Evolutionary conservation across 2,329 filamentous ascomycete genomes (phyloP).

Genomic region (Diplodia sapinea): DNA sequence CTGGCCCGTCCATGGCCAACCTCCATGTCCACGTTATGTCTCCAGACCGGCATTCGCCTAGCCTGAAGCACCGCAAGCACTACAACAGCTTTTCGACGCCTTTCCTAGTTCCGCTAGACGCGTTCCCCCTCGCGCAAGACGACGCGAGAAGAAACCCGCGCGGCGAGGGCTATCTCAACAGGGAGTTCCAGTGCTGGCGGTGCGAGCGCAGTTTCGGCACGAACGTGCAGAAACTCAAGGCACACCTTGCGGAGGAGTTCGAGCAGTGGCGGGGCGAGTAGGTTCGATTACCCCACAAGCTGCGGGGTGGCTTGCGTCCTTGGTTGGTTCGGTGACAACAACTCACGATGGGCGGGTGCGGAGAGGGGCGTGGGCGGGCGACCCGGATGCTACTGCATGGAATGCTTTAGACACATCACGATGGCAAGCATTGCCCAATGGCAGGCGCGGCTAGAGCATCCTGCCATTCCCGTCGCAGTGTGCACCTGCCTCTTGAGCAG

Average conservation of each 20-base stretch:
- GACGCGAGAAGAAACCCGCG: constrained; percentile 67
- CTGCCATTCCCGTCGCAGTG: constrained; percentile 10
- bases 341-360: constrained; percentile 9
- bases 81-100: constrained; percentile 89
- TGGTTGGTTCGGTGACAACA: constrained; percentile 12
- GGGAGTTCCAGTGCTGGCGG: constrained; percentile 81
- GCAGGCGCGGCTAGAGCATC: constrained; percentile 21
- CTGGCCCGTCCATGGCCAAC: constrained; percentile 88
- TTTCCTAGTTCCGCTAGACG: constrained; percentile 79
- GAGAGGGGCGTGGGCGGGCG: not conserved
- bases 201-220: constrained; percentile 77
- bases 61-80: constrained; percentile 80
- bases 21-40: constrained; percentile 89
- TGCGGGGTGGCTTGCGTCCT: constrained; percentile 23
- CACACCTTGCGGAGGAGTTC: constrained; percentile 77
- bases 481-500: constrained; percentile 19
- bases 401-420: constrained; percentile 16
- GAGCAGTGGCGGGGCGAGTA: constrained; percentile 73
- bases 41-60: constrained; percentile 74
- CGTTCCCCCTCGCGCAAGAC: constrained; percentile 74
- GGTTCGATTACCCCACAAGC: constrained; percentile 26
- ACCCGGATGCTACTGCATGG: constrained; percentile 18
- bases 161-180: constrained; percentile 64
- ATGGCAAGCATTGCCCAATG: constrained; percentile 6
- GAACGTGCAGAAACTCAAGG: constrained; percentile 74